A percentile compares a stretch with the other conserved stretches of the same genome.
Conservation (phyloP, 495 filamentous ascomycete genomes). For the Penicillium daleae region DNA sequence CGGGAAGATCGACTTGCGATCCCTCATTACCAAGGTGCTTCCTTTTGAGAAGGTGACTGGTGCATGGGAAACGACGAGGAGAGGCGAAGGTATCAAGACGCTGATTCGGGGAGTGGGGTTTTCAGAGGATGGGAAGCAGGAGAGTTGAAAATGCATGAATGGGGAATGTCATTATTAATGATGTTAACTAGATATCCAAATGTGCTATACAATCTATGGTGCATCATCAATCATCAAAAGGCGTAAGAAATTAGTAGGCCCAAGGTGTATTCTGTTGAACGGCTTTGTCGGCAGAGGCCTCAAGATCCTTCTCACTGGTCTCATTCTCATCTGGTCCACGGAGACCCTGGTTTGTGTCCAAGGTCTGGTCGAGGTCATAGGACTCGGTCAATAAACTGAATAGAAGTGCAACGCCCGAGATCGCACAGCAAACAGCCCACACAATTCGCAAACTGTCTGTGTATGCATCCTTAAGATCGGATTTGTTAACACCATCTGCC, state of each 20-base stretch:
- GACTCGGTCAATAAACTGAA: slow-evolving; percentile 55
- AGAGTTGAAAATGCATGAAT: not conserved
- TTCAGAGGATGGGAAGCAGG: not conserved
- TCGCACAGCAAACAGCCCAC: slow-evolving; percentile 59
- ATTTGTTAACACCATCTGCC: slow-evolving; percentile 44
- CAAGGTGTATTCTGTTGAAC: slow-evolving; percentile 19
- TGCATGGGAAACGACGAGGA: slow-evolving; percentile 78
- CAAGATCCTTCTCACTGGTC: slow-evolving; percentile 22
- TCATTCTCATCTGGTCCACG: slow-evolving; percentile 12
- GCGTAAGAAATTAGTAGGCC: slow-evolving; percentile 16
- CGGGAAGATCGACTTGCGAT: slow-evolving; percentile 69
- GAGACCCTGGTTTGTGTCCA: slow-evolving; percentile 38
- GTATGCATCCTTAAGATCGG: slow-evolving; percentile 55
- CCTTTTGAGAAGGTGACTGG: slow-evolving; percentile 72
- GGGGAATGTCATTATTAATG: slow-evolving; percentile 10
- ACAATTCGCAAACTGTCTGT: slow-evolving; percentile 59
- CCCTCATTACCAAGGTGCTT: slow-evolving; percentile 70
- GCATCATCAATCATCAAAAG: slow-evolving; percentile 8
- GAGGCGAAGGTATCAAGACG: slow-evolving; percentile 82
- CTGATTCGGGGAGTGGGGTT: slow-evolving; percentile 65
- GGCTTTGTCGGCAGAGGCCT: slow-evolving; percentile 11
- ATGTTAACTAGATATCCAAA: not conserved
- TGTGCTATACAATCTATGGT: slow-evolving; percentile 16
- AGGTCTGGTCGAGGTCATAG: slow-evolving; percentile 57
- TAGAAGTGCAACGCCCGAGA: slow-evolving; percentile 52